These are phyloP conservation scores for Moricandia arvensis DNA, from an alignment of 345 rosid species.

Conservation along the genomic window DNA sequence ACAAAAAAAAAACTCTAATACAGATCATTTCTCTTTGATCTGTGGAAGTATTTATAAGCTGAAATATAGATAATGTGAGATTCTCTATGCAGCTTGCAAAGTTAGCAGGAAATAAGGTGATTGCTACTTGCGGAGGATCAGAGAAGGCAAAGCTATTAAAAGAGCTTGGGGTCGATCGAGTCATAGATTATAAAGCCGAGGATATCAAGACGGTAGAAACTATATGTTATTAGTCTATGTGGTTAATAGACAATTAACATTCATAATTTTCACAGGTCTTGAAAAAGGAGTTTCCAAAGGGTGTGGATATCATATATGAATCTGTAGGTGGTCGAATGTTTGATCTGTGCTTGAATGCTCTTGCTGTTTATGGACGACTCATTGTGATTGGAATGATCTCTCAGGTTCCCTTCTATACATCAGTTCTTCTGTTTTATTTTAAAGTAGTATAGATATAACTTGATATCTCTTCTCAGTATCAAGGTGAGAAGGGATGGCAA, in stretches of 20 bases:
- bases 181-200: constrained; percentile 83
- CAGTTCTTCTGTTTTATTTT: neutral
- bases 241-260: neutral
- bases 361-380: constrained; percentile 79
- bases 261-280: constrained; percentile 52
- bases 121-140: constrained; percentile 94
- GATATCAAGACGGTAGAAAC: constrained; percentile 64
- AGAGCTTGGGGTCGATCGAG: constrained; percentile 82
- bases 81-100: constrained; percentile 72
- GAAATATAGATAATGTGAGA: neutral
- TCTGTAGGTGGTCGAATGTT: constrained; percentile 97
- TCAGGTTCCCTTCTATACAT: constrained; percentile 51
- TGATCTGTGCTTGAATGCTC: constrained; percentile 76
- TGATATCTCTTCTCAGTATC: constrained; percentile 59
- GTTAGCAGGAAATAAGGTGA: constrained; percentile 76
- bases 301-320: constrained; percentile 82
- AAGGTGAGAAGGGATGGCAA: constrained; percentile 86
- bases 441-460: neutral
- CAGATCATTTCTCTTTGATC: neutral
- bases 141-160: constrained; percentile 78
- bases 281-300: constrained; percentile 78
- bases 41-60: neutral
- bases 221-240: neutral
- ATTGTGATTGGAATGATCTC: constrained; percentile 97
- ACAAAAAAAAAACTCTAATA: too few relatives aligned